Evolutionary conservation across 306 rosid genomes (phyloP).

Genomic region (Leucaena leucocephala): DNA sequence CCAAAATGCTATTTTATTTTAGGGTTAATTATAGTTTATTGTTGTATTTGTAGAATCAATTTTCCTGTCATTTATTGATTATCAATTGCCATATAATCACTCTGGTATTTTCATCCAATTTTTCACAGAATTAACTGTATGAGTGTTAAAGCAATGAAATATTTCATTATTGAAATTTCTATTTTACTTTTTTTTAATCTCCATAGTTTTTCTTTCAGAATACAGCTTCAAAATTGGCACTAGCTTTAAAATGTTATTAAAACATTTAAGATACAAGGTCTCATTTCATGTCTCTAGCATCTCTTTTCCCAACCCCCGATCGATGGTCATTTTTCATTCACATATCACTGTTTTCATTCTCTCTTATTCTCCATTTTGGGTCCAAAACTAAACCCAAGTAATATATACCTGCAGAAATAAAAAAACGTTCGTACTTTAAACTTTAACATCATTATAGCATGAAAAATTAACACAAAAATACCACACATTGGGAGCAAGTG

Average conservation of each 20-base stretch:
- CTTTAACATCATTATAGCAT: not conserved
- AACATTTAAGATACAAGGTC: not conserved
- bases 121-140: not conserved
- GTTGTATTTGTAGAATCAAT: not conserved
- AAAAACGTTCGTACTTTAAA: not conserved
- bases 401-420: not conserved
- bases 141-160: not conserved
- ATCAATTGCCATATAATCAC: not conserved
- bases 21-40: not conserved
- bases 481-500: not conserved
- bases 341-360: not conserved
- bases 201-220: not conserved
- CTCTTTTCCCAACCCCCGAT: not conserved
- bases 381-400: not conserved
- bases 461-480: not conserved
- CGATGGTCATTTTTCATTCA: not conserved
- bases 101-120: not conserved
- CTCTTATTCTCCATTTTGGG: not conserved
- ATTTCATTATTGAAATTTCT: not conserved
- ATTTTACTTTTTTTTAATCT: not conserved
- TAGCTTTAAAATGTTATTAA: not conserved
- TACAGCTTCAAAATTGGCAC: not conserved
- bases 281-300: not conserved
- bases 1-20: not conserved
- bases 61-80: not conserved